phyloP scores from a whole-genome alignment of 257 asterid species.

The Coffea eugenioides region DNA sequence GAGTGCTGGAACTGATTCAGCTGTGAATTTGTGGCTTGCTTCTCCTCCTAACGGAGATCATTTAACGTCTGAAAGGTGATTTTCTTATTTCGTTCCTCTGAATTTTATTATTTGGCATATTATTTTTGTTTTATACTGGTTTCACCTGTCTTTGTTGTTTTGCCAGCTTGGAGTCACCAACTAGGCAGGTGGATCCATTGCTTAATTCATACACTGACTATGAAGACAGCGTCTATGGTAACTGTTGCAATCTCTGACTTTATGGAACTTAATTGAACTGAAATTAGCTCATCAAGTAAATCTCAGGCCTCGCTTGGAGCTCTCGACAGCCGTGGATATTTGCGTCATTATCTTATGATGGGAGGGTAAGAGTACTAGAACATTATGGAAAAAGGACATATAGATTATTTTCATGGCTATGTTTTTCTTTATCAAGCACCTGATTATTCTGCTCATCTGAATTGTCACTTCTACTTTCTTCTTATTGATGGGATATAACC shows the following conservation, averaged over 20 bases:
- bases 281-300: constrained; percentile 26
- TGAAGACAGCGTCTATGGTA: constrained; percentile 96
- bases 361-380: constrained; percentile 66
- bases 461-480: background rate
- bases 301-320: constrained; percentile 91
- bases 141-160: constrained; percentile 19
- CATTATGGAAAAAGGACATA: background rate
- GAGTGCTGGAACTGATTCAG: constrained; percentile 99
- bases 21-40: constrained; percentile 84
- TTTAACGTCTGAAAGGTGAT: constrained; percentile 52
- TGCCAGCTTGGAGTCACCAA: constrained; percentile 51
- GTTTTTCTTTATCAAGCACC: background rate
- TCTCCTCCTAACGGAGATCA: constrained; percentile 47
- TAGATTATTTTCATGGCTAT: background rate
- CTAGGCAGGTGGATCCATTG: constrained; percentile 44
- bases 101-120: background rate
- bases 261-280: constrained; percentile 7
- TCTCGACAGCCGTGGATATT: constrained; percentile 95
- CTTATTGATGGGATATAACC: background rate
- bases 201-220: constrained; percentile 79
- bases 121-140: constrained; percentile 11
- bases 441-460: background rate
- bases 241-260: constrained; percentile 23
- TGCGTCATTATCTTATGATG: constrained; percentile 96
- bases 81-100: constrained; percentile 9